These are phyloP conservation scores for Apiospora hydei DNA, from an alignment of 2,329 filamentous ascomycete species.

Conservation along the genomic window DNA sequence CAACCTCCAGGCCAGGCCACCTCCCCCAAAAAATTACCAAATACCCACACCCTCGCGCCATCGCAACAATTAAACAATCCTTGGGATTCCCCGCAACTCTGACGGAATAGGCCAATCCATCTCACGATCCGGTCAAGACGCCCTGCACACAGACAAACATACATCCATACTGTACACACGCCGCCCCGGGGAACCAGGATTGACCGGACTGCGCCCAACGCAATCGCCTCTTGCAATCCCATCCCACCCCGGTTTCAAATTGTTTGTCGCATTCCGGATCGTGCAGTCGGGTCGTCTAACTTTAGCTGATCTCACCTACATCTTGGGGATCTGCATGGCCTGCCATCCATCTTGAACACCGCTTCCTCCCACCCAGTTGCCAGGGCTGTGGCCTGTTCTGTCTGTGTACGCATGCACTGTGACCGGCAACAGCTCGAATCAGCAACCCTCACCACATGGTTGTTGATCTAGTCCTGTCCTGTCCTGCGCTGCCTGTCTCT, in stretches of 20 bases:
- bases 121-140: conserved; percentile 3
- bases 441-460: conserved; percentile 14
- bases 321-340: conserved; percentile 9
- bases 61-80: conserved; percentile 15
- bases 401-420: conserved; percentile 16
- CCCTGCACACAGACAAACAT: neutral
- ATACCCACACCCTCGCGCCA: neutral
- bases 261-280: conserved; percentile 14
- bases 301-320: conserved; percentile 8
- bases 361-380: neutral
- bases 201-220: neutral
- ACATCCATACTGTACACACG: neutral
- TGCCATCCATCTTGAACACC: conserved; percentile 14
- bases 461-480: neutral
- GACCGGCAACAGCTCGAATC: neutral
- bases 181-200: conserved; percentile 3
- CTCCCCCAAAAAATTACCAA: conserved; percentile 6
- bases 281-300: neutral
- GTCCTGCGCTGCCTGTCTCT: conserved; percentile 9
- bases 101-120: conserved; percentile 1
- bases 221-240: neutral
- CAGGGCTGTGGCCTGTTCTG: neutral
- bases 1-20: neutral
- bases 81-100: conserved; percentile 21
- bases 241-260: conserved; percentile 9